Conservation (phyloP, 176 grass and related monocot genomes). For the Melocanna baccifera region DNA sequence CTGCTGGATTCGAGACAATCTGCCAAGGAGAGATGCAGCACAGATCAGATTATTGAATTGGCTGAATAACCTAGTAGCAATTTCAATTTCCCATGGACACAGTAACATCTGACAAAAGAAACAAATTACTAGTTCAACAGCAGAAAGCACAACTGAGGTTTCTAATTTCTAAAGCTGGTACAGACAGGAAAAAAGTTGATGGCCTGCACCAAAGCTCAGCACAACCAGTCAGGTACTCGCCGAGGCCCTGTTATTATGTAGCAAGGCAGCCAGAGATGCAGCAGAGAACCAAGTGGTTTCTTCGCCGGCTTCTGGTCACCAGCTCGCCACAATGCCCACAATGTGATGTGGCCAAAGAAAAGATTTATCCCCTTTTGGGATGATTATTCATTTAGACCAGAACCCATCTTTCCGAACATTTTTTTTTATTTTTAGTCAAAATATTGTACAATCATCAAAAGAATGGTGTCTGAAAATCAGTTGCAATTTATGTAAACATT, state of each 20-base stretch:
- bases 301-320: neutral
- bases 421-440: neutral
- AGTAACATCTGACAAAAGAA: neutral
- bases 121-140: neutral
- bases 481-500: neutral
- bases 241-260: neutral
- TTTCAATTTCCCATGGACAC: neutral
- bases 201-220: neutral
- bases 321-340: neutral
- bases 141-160: neutral
- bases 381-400: neutral
- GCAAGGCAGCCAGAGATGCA: neutral
- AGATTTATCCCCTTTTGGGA: neutral
- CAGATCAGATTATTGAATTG: neutral
- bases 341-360: neutral
- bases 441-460: neutral
- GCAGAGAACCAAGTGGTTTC: neutral
- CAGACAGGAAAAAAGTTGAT: neutral
- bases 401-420: neutral
- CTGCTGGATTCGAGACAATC: neutral
- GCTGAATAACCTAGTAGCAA: neutral
- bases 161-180: neutral
- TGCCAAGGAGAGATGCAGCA: conserved; percentile 15
- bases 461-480: neutral
- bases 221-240: neutral